phyloP scores from a whole-genome alignment of 2,329 filamentous ascomycete species.

The Lachnum nothofagi region DNA sequence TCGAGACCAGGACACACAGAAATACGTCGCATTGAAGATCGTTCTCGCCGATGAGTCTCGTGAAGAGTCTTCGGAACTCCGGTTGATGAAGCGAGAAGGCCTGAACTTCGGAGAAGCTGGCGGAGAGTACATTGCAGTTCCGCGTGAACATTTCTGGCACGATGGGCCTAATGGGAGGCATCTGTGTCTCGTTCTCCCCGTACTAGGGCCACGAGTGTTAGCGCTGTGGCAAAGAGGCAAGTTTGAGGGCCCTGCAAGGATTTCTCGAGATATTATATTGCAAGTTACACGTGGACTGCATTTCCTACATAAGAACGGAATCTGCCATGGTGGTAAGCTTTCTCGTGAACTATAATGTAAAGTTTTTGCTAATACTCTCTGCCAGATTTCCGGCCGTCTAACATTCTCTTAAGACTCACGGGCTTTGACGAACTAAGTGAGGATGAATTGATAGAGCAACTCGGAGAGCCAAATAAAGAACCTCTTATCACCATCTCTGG shows the following conservation, averaged over 20 bases:
- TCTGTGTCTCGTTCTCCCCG: slow-evolving; percentile 11
- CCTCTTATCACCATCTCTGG: slow-evolving; percentile 12
- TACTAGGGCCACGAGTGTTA: slow-evolving; percentile 10
- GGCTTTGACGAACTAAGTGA: slow-evolving; percentile 8
- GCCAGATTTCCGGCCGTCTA: slow-evolving; percentile 12
- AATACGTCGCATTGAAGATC: slow-evolving; percentile 13
- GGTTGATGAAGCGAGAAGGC: slow-evolving; percentile 4
- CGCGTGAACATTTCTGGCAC: slow-evolving; percentile 7
- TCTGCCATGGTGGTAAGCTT: slow-evolving; percentile 8
- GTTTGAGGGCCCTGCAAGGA: slow-evolving; percentile 7
- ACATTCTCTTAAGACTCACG: slow-evolving; percentile 10
- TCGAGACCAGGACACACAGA: slow-evolving; percentile 7
- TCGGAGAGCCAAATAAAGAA: slow-evolving; percentile 9
- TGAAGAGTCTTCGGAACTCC: slow-evolving; percentile 7
- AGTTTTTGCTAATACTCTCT: slow-evolving; percentile 1
- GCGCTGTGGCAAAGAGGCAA: slow-evolving; percentile 6
- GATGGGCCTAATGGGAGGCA: slow-evolving; percentile 11
- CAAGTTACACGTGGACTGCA: slow-evolving; percentile 7
- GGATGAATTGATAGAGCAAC: slow-evolving; percentile 5
- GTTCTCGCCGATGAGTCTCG: slow-evolving; percentile 9
- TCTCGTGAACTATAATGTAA: not conserved
- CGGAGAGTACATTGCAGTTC: slow-evolving; percentile 7
- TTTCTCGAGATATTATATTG: slow-evolving; percentile 4
- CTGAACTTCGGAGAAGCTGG: slow-evolving; percentile 10
- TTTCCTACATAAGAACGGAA: slow-evolving; percentile 8